Evolutionary conservation across 106 monocot genomes (phyloP).

Genomic region (Phalaenopsis aphrodite): DNA sequence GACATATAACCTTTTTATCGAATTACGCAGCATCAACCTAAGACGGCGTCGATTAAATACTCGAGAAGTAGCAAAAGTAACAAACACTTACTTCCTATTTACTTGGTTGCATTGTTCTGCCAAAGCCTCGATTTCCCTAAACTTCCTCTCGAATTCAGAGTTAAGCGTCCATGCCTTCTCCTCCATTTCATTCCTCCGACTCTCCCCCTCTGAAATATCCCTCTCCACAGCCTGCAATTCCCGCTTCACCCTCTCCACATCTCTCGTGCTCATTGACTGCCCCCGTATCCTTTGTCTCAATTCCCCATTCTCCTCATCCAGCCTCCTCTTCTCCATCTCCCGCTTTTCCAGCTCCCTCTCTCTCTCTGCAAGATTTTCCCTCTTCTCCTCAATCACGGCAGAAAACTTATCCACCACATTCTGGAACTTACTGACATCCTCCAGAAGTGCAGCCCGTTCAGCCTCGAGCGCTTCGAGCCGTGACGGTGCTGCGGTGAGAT

Average conservation of each 20-base stretch:
- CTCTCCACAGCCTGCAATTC: slow-evolving; percentile 66
- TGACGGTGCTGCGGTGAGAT: slow-evolving; percentile 23
- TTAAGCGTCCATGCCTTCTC: slow-evolving; percentile 72
- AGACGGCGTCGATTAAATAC: background rate
- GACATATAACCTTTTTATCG: background rate
- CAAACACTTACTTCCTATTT: slow-evolving; percentile 43
- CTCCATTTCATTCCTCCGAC: slow-evolving; percentile 34
- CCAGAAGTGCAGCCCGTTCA: slow-evolving; percentile 30
- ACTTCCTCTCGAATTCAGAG: slow-evolving; percentile 18
- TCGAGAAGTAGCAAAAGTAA: background rate
- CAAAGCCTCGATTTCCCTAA: slow-evolving; percentile 43
- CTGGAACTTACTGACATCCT: slow-evolving; percentile 59
- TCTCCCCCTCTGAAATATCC: slow-evolving; percentile 55
- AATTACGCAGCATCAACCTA: background rate
- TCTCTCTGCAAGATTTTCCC: slow-evolving; percentile 19
- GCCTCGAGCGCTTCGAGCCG: slow-evolving; percentile 33
- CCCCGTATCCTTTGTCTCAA: slow-evolving; percentile 36
- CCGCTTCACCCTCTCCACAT: slow-evolving; percentile 72
- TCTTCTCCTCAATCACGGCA: slow-evolving; percentile 30
- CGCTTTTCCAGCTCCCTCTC: slow-evolving; percentile 55
- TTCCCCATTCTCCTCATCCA: slow-evolving; percentile 50
- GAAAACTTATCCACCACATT: slow-evolving; percentile 36
- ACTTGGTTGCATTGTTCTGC: slow-evolving; percentile 66
- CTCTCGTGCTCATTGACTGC: slow-evolving; percentile 59
- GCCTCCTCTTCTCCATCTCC: slow-evolving; percentile 36